Base-by-base conservation (phyloP, 2,329 filamentous ascomycete species). In the Alternaria postmessia region DNA sequence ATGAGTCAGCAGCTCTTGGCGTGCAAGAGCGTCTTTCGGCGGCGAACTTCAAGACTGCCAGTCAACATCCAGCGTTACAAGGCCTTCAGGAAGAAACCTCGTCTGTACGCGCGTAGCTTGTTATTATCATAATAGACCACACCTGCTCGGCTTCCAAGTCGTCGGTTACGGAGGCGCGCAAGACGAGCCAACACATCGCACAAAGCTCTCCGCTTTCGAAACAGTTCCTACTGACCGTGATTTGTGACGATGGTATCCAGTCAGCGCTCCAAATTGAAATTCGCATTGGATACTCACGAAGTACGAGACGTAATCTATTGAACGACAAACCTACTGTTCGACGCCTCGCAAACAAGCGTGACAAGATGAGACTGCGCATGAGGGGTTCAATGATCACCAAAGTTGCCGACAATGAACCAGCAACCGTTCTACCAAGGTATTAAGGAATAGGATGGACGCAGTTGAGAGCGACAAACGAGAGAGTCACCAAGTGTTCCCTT, bases 401-500 rank as follows among this genome's bases (percentile, higher is more conserved):
- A 14, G 18, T 22, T 22, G 0, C 11, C 11, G 7, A 41, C 5
- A 14, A 0, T 22, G 39, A 18, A 41, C 39, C 18, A 41, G 3
- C 39, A 4, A 14, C 11, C 11, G 0, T 41, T 22, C 5, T 34
- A 3, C 0, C 7, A 14, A 41, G 0, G 9, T 11, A 11, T 18
- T 18, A 22, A 5, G 11, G 18, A 9, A 41, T 22, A 2, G 0
- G 3, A 22, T 12, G 5, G 4, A 20, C 3, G 18, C 5, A 41
- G 18, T 12, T 5, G 11, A 4, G 39, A 14, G 18, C 18, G 8
- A 41, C 9, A 12, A 22, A 22, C 2, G 5, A 12, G 8, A 22
- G 28, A 0, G 5, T 18, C 1, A 0, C 12, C 9, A 14, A 14
- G 12, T 16, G 32, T 34, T 0, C 0, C 5, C 32, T 6, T 34